Percentiles rank a stretch among this genome's conserved stretches.
phyloP scores from a whole-genome alignment of 2,329 filamentous ascomycete genomes.

The Myriangium duriaei region DNA sequence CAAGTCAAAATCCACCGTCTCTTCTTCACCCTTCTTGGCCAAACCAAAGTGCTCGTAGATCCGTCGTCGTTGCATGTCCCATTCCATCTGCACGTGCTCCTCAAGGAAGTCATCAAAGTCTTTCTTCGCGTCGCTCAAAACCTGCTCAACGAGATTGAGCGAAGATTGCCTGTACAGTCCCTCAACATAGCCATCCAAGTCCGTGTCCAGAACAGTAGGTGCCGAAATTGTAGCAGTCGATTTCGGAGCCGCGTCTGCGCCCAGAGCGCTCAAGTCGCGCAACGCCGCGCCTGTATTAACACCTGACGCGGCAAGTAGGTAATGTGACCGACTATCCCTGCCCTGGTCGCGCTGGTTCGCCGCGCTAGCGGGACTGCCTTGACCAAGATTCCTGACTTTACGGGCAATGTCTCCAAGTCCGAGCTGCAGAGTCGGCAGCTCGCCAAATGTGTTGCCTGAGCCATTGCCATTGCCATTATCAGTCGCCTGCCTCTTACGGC shows the following conservation, averaged over 20 bases:
- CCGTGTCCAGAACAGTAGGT: slow-evolving; percentile 36
- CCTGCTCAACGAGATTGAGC: slow-evolving; percentile 79
- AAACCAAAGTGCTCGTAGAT: slow-evolving; percentile 97
- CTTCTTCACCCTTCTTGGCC: slow-evolving; percentile 30
- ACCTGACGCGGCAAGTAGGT: slow-evolving; percentile 83
- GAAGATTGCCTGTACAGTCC: slow-evolving; percentile 85
- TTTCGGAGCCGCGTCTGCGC: slow-evolving; percentile 10
- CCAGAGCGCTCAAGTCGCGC: slow-evolving; percentile 52
- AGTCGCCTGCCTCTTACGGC: slow-evolving; percentile 52
- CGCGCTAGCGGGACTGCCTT: slow-evolving; percentile 46
- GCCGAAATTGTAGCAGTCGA: slow-evolving; percentile 33
- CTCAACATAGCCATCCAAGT: slow-evolving; percentile 60
- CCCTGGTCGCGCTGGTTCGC: slow-evolving; percentile 34
- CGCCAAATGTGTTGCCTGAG: slow-evolving; percentile 43
- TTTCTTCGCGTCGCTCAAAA: slow-evolving; percentile 73
- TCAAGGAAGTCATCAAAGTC: slow-evolving; percentile 93
- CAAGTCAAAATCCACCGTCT: slow-evolving; percentile 20
- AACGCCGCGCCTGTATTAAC: slow-evolving; percentile 78
- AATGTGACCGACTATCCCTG: slow-evolving; percentile 46
- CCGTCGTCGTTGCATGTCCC: slow-evolving; percentile 82
- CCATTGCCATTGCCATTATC: slow-evolving; percentile 44
- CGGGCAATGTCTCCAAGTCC: slow-evolving; percentile 76
- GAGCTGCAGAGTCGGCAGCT: slow-evolving; percentile 80
- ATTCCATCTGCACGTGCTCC: slow-evolving; percentile 88
- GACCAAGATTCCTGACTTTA: slow-evolving; percentile 64